Evolutionary conservation across 352 stramenopile species (phyloP), one percentile per base, ranked within the genome.

Genomic region (Phytophthora ramorum): DNA sequence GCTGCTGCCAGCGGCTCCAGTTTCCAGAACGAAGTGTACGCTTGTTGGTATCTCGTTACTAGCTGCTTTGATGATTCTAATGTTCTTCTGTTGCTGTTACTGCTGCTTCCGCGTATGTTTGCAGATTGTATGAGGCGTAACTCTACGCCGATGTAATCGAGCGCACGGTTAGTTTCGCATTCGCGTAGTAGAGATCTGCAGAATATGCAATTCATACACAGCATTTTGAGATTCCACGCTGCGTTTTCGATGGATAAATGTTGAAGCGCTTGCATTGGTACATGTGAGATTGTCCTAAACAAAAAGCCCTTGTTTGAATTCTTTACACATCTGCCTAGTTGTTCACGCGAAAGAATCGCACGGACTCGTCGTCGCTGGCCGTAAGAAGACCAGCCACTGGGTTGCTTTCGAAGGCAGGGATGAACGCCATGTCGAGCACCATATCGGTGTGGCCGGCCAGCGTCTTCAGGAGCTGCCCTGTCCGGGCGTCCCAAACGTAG

Each of bases 1-100:
- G 89, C 89, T 49, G 89, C 89, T 13, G 89, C 89, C 50, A 95
- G 87, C 46, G 89, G 89, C 59, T 96, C 89, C 44, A 96, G 89
- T 83, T 96, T 94, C 78, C 87, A 96, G 66, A 96, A 96, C 69
- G 89, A 96, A 92, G 89, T 96, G 87, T 96, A 88, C 69, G 87
- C 85, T 56, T 44, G 14, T 22, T 3, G 7, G 35, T 30, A 19
- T 51, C 24, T 40, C 60, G 16, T 35, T 46, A 28, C 7, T 35
- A 22, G 32, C 4, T 55, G 22, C 67, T 20, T 45, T 10, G 8
- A 41, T 41, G 32, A 26, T 58, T 43, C 22, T 76, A 43, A 53
- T 24, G 16, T 51, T 22, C 16, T 41, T 66, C 46, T 53, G n/a
- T 66, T 51, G 26, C 28, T 51, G 14, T 14, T 58, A 63, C 44